These are phyloP conservation scores for Viridothelium virens DNA, from an alignment of 495 filamentous ascomycete genomes.

Conservation along the genomic window DNA sequence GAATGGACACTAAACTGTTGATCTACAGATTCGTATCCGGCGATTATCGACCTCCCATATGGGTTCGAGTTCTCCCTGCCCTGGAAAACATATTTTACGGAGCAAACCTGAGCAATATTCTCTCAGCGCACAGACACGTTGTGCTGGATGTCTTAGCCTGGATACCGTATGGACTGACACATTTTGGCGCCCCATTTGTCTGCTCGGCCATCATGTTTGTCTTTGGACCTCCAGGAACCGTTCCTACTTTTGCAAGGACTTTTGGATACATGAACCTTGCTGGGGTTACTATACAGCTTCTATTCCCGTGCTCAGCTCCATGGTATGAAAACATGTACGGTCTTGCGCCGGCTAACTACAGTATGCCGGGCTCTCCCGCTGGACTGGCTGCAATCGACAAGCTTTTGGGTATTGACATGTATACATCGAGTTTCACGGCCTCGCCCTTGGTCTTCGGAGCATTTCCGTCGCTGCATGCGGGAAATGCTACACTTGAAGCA, in stretches of 20 bases:
- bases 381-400: constrained; percentile 83
- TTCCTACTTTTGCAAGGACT: constrained; percentile 72
- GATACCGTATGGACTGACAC: constrained; percentile 84
- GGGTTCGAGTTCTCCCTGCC: constrained; percentile 89
- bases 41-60: constrained; percentile 81
- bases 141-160: constrained; percentile 81
- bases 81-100: constrained; percentile 96
- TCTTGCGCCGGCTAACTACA: constrained; percentile 82
- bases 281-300: constrained; percentile 75
- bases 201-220: constrained; percentile 71
- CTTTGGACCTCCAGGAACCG: constrained; percentile 76
- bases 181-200: constrained; percentile 75
- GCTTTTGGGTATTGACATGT: constrained; percentile 81
- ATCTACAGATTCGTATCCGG: constrained; percentile 66
- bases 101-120: constrained; percentile 88
- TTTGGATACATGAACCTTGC: constrained; percentile 89
- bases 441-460: constrained; percentile 90
- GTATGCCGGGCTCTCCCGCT: constrained; percentile 76
- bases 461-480: constrained; percentile 86
- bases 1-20: constrained; percentile 17
- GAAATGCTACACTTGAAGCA: constrained; percentile 74
- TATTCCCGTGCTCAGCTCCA: constrained; percentile 87
- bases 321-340: constrained; percentile 92
- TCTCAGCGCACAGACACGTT: constrained; percentile 76
- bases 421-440: constrained; percentile 80